Evolutionary conservation across 495 filamentous ascomycete genomes (phyloP).

Genomic region (Parathielavia hyrcaniae): DNA sequence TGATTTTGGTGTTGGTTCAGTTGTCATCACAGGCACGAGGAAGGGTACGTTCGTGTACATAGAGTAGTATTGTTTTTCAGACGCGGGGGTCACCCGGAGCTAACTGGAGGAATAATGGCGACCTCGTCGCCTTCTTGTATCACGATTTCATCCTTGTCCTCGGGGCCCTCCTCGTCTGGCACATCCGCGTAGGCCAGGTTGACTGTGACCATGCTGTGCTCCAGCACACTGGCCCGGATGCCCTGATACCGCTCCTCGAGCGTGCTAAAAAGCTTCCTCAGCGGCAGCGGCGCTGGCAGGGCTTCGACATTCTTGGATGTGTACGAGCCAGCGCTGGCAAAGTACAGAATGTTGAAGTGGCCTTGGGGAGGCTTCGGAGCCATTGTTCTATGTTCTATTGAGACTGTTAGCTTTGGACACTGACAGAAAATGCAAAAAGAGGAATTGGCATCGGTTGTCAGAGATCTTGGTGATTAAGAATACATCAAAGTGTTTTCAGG

Average conservation of each 20-base stretch:
- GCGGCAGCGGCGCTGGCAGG: conserved; percentile 64
- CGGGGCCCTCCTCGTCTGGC: conserved; percentile 34
- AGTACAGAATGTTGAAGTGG: conserved; percentile 80
- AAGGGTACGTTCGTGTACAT: not conserved
- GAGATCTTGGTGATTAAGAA: conserved; percentile 56
- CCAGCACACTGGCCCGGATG: conserved; percentile 65
- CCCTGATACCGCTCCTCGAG: conserved; percentile 78
- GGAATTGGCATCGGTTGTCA: conserved; percentile 37
- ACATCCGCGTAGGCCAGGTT: conserved; percentile 87
- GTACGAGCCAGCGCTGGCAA: conserved; percentile 70
- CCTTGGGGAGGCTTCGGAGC: conserved; percentile 42
- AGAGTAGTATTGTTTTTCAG: not conserved
- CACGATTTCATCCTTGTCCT: conserved; percentile 36
- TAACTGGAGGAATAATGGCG: conserved; percentile 94
- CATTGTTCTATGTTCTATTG: conserved; percentile 12
- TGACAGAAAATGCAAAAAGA: conserved; percentile 2
- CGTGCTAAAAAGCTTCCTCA: conserved; percentile 57
- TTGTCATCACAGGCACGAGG: not conserved
- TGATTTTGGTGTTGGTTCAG: not conserved
- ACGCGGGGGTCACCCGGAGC: conserved; percentile 54
- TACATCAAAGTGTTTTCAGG: conserved; percentile 38
- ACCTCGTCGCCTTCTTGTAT: conserved; percentile 83
- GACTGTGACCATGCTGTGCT: conserved; percentile 74
- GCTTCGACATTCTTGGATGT: conserved; percentile 65
- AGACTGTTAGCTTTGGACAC: conserved; percentile 19